These are phyloP conservation scores for Basidiobolus meristosporus DNA, from an alignment of 371 early-diverging fungal genomes.

Conservation along the genomic window DNA sequence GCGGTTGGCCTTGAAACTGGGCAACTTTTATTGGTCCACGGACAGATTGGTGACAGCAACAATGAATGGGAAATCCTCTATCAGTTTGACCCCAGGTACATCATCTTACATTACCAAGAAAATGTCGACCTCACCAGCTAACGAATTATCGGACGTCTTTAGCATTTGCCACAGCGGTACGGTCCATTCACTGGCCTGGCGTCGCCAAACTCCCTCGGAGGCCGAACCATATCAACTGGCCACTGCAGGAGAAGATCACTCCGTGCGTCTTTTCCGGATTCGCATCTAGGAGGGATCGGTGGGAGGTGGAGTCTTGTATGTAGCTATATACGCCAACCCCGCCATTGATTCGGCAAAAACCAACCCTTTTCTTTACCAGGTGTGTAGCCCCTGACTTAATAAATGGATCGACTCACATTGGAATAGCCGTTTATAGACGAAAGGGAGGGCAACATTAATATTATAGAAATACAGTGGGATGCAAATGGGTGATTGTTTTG, in stretches of 20 bases:
- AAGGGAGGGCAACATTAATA: too few species aligned
- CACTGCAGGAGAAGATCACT: slow-evolving; percentile 49
- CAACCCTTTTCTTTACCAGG: too few species aligned
- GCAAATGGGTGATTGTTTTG: too few species aligned
- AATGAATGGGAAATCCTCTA: slow-evolving; percentile 18
- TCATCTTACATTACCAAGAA: not conserved
- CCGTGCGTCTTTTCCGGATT: slow-evolving; percentile 33
- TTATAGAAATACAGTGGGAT: too few species aligned
- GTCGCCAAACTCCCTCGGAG: slow-evolving; percentile 7
- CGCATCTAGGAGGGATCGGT: not conserved
- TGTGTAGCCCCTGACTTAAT: too few species aligned
- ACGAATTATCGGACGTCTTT: slow-evolving; percentile 1
- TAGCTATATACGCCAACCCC: too few species aligned
- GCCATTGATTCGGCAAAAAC: too few species aligned
- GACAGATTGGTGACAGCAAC: slow-evolving; percentile 1
- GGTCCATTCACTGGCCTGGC: slow-evolving; percentile 45
- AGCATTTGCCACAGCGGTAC: slow-evolving; percentile 34
- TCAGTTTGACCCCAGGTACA: slow-evolving; percentile 23
- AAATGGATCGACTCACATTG: too few species aligned
- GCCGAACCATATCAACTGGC: slow-evolving; percentile 26
- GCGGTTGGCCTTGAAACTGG: slow-evolving; percentile 79
- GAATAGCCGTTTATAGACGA: too few species aligned
- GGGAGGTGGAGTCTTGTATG: not conserved
- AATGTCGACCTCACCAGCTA: slow-evolving; percentile 1
- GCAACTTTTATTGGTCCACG: slow-evolving; percentile 26